Evolutionary conservation across 257 asterid genomes (phyloP).

Genomic region (Penstemon newberryi): DNA sequence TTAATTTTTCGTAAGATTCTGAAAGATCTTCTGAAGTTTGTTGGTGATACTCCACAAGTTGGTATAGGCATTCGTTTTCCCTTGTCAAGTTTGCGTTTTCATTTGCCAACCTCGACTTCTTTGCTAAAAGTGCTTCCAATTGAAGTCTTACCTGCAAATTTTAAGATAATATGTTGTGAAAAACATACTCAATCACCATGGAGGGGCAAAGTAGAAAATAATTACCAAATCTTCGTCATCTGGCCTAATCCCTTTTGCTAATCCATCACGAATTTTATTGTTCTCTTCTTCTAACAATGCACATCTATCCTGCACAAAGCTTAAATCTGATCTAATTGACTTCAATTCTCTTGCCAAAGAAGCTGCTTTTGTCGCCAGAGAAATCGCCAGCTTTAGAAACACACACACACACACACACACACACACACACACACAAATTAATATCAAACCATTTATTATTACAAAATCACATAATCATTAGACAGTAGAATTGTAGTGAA

Average conservation of each 20-base stretch:
- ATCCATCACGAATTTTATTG: slow-evolving; percentile 67
- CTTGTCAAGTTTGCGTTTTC: slow-evolving; percentile 83
- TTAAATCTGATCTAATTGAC: slow-evolving; percentile 67
- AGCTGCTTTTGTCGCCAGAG: slow-evolving; percentile 89
- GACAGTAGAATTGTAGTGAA: background rate
- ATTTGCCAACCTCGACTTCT: slow-evolving; percentile 80
- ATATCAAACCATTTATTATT: background rate
- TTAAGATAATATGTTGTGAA: no score
- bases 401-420: background rate
- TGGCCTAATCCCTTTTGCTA: slow-evolving; percentile 33
- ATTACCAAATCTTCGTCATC: slow-evolving; percentile 92
- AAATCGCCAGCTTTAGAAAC: slow-evolving; percentile 60
- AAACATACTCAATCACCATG: no score
- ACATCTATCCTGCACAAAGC: slow-evolving; percentile 80
- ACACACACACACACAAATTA: background rate
- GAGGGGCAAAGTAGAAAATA: no score
- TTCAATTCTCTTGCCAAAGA: slow-evolving; percentile 75
- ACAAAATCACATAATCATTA: slow-evolving; percentile 6
- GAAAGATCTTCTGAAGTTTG: slow-evolving; percentile 79
- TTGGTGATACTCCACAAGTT: slow-evolving; percentile 94
- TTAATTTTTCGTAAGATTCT: slow-evolving; percentile 75
- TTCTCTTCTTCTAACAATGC: slow-evolving; percentile 81
- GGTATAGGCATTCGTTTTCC: slow-evolving; percentile 80
- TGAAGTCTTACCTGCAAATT: slow-evolving; percentile 58
- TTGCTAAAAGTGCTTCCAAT: slow-evolving; percentile 85